Conservation (phyloP, 2,329 filamentous ascomycete genomes). For the Tolypocladium endophyticum region DNA sequence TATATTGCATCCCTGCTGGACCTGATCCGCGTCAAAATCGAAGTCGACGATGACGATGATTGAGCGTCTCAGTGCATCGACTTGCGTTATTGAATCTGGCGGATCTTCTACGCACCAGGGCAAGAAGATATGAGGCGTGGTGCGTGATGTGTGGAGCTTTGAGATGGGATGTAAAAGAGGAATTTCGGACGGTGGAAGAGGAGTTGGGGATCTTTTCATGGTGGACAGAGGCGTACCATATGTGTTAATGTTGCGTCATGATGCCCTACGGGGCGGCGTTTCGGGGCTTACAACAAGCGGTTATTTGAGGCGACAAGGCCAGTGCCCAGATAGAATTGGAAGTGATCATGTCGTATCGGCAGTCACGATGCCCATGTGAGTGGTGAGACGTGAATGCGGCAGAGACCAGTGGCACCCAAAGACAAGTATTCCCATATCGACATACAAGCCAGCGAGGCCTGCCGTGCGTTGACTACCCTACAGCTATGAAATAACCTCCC, state of each 20-base stretch:
- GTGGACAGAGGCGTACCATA: background rate
- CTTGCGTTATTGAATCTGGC: background rate
- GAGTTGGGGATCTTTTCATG: background rate
- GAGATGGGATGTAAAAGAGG: background rate
- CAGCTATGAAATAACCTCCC: no score
- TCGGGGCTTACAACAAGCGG: background rate
- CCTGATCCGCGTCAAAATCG: constrained; percentile 20
- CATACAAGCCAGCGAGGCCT: no score
- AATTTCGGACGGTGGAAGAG: background rate
- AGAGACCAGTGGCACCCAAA: no score
- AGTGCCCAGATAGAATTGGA: background rate
- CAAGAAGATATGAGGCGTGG: background rate
- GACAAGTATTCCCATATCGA: no score
- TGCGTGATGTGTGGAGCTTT: background rate
- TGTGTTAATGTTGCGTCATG: background rate
- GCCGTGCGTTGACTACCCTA: no score
- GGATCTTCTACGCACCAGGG: background rate
- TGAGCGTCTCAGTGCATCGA: background rate
- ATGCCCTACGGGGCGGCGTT: background rate
- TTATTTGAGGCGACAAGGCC: background rate
- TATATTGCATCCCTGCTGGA: constrained; percentile 30
- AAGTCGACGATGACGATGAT: constrained; percentile 11
- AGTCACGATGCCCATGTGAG: background rate
- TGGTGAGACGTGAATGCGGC: no score
- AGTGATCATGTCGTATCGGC: background rate